Base-by-base conservation (phyloP, 2,329 filamentous ascomycete species). In the Diaporthe caulivora region DNA sequence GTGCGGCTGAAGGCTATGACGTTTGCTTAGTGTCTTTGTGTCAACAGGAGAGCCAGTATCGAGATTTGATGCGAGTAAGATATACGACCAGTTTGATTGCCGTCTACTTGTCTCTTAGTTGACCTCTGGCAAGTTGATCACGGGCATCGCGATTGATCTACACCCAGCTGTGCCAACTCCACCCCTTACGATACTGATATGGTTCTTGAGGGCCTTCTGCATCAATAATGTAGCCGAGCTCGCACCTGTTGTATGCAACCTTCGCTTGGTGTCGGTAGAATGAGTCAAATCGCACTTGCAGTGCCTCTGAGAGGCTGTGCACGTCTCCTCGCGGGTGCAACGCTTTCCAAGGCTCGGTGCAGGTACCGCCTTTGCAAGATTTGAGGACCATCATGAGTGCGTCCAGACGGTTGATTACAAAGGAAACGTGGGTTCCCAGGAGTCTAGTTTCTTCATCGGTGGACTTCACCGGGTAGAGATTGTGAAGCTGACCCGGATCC, bases 321-420 rank as follows among this genome's bases (percentile, higher is more conserved):
- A 72, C 73, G 49, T 71, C 72, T 24, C 68, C 74, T 13, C 13
- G 54, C 8, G 71, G 76, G 44, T 76, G 72, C 9, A 77, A 68
- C 34, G 75, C 47, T 15, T 69, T 62, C 77, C 76, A 77, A 9
- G 76, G 77, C 37, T 74, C 72, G 34, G 73, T 71, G 72, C 76
- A 77, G 15, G 71, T 70, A 37, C 37, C 54, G 4, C 74, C 71
- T 42, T 75, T 74, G 64, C 77, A 77, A 3, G 76, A 77, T 24
- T 78, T 77, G 3, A 75, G 74, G 15, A 76, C 74, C 76, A 78
- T 74, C 49, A 77, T 71, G n/a, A 77, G 75, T 3, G 76, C 74
- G 55, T 77, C 75, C 26, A 78, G 72, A 26, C 76, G 76, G 26
- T 71, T 49, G 49, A 76, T 65, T 37, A 77, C 60, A 24, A 69